Evolutionary conservation across 495 filamentous ascomycete genomes (phyloP).

Genomic region (Beverwykella pulmonaria): DNA sequence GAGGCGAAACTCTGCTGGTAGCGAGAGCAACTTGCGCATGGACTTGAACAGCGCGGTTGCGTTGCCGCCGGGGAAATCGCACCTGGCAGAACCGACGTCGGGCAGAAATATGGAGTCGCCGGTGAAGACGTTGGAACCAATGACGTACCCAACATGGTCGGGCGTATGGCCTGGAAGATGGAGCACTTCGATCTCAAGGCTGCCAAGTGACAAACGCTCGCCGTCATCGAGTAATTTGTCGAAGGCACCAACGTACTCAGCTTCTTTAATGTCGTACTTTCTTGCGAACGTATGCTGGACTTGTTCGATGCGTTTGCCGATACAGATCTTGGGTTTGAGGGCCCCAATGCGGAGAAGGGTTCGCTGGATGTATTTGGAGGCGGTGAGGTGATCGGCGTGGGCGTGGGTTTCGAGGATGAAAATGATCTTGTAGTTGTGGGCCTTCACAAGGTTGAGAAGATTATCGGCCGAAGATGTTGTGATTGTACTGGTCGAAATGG

Average conservation of each 20-base stretch:
- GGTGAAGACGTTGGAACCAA: constrained; percentile 61
- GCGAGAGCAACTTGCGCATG: constrained; percentile 49
- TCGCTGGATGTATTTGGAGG: constrained; percentile 57
- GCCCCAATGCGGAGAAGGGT: constrained; percentile 43
- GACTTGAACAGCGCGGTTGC: constrained; percentile 53
- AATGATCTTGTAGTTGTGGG: constrained; percentile 52
- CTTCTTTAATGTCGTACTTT: constrained; percentile 50
- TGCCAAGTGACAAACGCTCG: constrained; percentile 54
- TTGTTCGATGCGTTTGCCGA: constrained; percentile 58
- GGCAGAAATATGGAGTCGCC: constrained; percentile 63
- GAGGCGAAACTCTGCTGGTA: constrained; percentile 49
- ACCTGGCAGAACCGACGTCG: constrained; percentile 62
- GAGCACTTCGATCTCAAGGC: constrained; percentile 50
- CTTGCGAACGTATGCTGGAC: constrained; percentile 55
- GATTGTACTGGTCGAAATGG: constrained; percentile 52
- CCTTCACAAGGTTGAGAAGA: constrained; percentile 48
- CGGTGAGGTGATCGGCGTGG: constrained; percentile 65
- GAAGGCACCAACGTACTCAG: constrained; percentile 53
- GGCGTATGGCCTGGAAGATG: constrained; percentile 65
- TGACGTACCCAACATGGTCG: constrained; percentile 61
- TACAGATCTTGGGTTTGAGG: constrained; percentile 51
- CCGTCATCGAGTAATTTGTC: constrained; percentile 58
- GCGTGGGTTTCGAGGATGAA: constrained; percentile 61
- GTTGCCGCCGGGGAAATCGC: constrained; percentile 61
- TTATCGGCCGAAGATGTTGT: constrained; percentile 54